These are phyloP conservation scores for Nectriaceae sp. DNA, from an alignment of 2,329 filamentous ascomycete species.

Conservation along the genomic window DNA sequence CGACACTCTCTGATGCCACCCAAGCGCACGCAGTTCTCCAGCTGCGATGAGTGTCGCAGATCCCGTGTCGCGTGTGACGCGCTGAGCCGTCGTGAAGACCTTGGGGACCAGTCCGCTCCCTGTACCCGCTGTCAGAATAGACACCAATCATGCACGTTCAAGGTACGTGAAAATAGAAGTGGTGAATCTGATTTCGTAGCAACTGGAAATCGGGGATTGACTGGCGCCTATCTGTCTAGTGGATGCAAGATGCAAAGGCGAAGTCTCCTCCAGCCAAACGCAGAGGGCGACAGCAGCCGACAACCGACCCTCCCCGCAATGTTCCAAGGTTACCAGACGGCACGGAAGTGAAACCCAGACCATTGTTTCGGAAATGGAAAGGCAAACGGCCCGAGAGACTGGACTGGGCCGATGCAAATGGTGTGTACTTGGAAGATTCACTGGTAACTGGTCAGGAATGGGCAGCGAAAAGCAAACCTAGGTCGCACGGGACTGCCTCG, in stretches of 20 bases:
- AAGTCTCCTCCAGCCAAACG: constrained; percentile 8
- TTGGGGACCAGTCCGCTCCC: constrained; percentile 64
- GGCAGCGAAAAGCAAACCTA: no score
- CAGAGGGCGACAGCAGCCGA: constrained; percentile 14
- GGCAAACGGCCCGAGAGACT: no score
- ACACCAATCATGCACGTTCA: constrained; percentile 30
- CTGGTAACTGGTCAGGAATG: no score
- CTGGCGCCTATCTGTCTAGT: constrained; percentile 17
- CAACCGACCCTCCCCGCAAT: constrained; percentile 14
- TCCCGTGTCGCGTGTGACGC: constrained; percentile 35
- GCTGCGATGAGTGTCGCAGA: constrained; percentile 34
- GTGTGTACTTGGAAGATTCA: no score
- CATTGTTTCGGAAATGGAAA: no score
- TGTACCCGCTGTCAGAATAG: constrained; percentile 60
- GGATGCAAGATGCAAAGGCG: constrained; percentile 28
- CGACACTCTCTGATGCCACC: constrained; percentile 15
- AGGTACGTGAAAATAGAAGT: constrained; percentile 16
- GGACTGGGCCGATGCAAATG: no score
- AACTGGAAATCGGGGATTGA: not conserved
- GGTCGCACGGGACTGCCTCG: no score
- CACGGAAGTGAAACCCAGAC: not conserved
- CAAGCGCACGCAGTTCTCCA: constrained; percentile 39
- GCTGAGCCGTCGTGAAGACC: constrained; percentile 40
- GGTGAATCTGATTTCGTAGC: not conserved
- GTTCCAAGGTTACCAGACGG: not conserved